Conservation (phyloP, 2,329 filamentous ascomycete genomes). For the Aspergillus sp. region DNA sequence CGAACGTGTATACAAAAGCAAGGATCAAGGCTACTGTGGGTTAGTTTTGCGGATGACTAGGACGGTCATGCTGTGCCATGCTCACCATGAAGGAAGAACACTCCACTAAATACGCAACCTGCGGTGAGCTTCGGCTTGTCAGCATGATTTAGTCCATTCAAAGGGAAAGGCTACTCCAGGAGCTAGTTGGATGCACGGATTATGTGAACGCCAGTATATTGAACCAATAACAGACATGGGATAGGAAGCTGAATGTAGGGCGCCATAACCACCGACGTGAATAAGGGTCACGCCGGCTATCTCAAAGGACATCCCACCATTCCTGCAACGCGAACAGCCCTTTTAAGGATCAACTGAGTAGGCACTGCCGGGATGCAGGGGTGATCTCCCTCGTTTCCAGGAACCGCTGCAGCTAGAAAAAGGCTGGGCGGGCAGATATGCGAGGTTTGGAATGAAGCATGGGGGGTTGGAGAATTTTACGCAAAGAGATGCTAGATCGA, state of each 20-base stretch:
- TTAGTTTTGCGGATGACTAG: slow-evolving; percentile 20
- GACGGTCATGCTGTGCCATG: slow-evolving; percentile 3
- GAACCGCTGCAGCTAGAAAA: slow-evolving; percentile 73
- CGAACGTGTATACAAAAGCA: slow-evolving; percentile 78
- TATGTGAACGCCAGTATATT: slow-evolving; percentile 3
- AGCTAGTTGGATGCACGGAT: background rate
- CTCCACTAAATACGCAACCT: slow-evolving; percentile 33
- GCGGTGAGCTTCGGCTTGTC: slow-evolving; percentile 40
- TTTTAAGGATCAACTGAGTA: slow-evolving; percentile 59
- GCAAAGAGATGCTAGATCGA: slow-evolving; percentile 16
- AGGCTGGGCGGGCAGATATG: slow-evolving; percentile 76
- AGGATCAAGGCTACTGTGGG: slow-evolving; percentile 68
- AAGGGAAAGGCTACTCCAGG: slow-evolving; percentile 19
- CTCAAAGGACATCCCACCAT: slow-evolving; percentile 75
- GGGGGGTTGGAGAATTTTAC: background rate
- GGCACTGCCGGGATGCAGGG: slow-evolving; percentile 61
- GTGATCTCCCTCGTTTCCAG: slow-evolving; percentile 80
- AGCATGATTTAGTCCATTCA: slow-evolving; percentile 17
- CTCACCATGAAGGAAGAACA: slow-evolving; percentile 39
- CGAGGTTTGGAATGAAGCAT: slow-evolving; percentile 48
- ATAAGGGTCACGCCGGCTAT: slow-evolving; percentile 55
- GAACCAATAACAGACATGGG: slow-evolving; percentile 20
- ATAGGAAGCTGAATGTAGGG: slow-evolving; percentile 55
- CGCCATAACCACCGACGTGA: slow-evolving; percentile 62
- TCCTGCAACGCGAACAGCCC: slow-evolving; percentile 65